phyloP scores from a whole-genome alignment of 495 filamentous ascomycete species.

The Talaromyces liani region DNA sequence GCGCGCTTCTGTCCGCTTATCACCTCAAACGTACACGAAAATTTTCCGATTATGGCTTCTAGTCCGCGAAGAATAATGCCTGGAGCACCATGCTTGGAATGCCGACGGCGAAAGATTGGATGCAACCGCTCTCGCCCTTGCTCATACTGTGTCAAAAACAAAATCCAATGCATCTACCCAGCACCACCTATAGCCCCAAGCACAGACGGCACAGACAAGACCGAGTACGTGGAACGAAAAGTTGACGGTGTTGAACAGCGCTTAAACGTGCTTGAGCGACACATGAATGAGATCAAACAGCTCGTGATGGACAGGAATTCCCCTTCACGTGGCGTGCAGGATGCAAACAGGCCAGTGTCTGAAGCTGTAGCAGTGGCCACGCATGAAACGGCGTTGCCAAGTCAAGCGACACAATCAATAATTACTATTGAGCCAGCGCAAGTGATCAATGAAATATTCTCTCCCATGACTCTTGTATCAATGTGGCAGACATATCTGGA shows the following conservation, averaged over 20 bases:
- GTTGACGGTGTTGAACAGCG: constrained; percentile 13
- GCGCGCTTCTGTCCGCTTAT: not conserved
- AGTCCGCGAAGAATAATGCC: constrained; percentile 4
- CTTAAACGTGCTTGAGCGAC: constrained; percentile 5
- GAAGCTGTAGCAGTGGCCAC: not conserved
- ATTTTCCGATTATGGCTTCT: not conserved
- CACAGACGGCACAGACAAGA: not conserved
- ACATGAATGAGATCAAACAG: constrained; percentile 10
- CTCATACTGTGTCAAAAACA: constrained; percentile 34
- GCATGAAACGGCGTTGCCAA: not conserved
- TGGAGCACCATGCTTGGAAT: constrained; percentile 43
- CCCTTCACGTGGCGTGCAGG: not conserved
- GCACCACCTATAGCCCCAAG: not conserved
- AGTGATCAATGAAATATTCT: not conserved
- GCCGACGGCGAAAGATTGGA: constrained; percentile 47
- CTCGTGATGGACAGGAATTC: not conserved
- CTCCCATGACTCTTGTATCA: constrained; percentile 3
- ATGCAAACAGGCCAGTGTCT: not conserved
- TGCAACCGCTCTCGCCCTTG: constrained; percentile 44
- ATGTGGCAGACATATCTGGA: constrained; percentile 23
- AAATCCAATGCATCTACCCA: constrained; percentile 18
- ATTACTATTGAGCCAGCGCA: not conserved
- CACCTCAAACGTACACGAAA: not conserved
- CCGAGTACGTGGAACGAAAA: not conserved
- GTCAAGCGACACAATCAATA: not conserved